phyloP scores from a whole-genome alignment of 2,329 filamentous ascomycete species.

The Thermomyces lanuginosus region DNA sequence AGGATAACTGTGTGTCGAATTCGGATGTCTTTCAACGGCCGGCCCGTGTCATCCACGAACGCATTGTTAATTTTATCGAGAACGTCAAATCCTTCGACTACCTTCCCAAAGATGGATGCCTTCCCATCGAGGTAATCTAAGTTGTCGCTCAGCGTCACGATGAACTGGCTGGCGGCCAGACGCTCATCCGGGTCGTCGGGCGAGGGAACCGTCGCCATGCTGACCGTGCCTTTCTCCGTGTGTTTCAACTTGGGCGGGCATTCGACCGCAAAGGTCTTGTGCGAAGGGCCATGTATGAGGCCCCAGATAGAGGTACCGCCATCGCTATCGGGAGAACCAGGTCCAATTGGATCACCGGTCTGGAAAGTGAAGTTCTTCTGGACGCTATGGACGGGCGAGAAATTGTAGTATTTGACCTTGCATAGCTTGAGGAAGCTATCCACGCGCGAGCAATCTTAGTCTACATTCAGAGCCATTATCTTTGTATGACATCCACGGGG shows the following conservation, averaged over 20 bases:
- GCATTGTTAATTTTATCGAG: slow-evolving; percentile 85
- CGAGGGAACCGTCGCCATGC: slow-evolving; percentile 83
- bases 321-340: slow-evolving; percentile 68
- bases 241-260: slow-evolving; percentile 82
- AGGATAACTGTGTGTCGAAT: slow-evolving; percentile 85
- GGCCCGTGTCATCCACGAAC: slow-evolving; percentile 70
- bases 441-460: slow-evolving; percentile 33
- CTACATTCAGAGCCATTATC: slow-evolving; percentile 37
- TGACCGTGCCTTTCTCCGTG: slow-evolving; percentile 75
- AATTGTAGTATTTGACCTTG: slow-evolving; percentile 99
- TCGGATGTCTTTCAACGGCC: slow-evolving; percentile 83
- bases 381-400: slow-evolving; percentile 76
- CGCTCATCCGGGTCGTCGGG: slow-evolving; percentile 62
- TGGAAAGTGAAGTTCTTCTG: slow-evolving; percentile 95
- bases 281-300: slow-evolving; percentile 50
- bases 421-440: slow-evolving; percentile 90
- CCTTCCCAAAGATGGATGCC: slow-evolving; percentile 85
- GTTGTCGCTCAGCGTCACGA: slow-evolving; percentile 77
- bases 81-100: slow-evolving; percentile 88
- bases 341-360: slow-evolving; percentile 84
- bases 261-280: slow-evolving; percentile 66
- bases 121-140: slow-evolving; percentile 85
- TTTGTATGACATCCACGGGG: slow-evolving; percentile 12
- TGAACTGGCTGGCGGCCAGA: slow-evolving; percentile 79
- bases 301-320: slow-evolving; percentile 92